Evolutionary conservation across 495 filamentous ascomycete genomes (phyloP), one percentile per base, ranked within the genome.

Genomic region (Penicillium tannophilum): DNA sequence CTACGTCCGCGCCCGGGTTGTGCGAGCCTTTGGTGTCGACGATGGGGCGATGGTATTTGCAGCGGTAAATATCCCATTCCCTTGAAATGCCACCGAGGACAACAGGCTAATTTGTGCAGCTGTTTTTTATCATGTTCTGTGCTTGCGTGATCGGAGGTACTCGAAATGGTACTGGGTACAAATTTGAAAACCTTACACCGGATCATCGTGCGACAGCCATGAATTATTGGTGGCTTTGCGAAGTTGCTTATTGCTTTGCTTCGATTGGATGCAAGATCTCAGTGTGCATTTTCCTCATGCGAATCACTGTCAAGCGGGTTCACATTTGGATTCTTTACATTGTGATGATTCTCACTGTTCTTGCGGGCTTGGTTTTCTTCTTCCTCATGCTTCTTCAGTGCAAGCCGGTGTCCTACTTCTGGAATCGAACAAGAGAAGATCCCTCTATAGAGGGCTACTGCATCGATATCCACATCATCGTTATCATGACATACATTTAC

Each of bases 21-120:
- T 79, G n/a, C 76, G 73, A 49, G 72, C 60, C 3, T 73, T 79
- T 62, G 78, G 78, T 41, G 69, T 69, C 65, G 78, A 80, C 70
- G 78, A 80, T 55, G 62, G 61, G 0, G 52, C 69, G 3, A 79
- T 80, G 70, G 66, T 77, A 10, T 5, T 73, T 45, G 71, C 75
- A 24, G 44, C 66, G 63, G 74, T 79, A 55, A 33, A 31, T 23
- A 6, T 3, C 19, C 31, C 8, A 6, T 8, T 30, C 31, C 8
- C 33, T 16, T 20, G 11, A 6, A 19, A 16, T 9, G 5, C 17
- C 20, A 0, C 43, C 30, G 31, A 36, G 31, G 6, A 17, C 16
- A 33, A 17, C 16, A 33, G 30, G 39, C 52, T 54, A 44, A 64
- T 41, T 26, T 33, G 7, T 26, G 23, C 30, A 74, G 73, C 7